These are phyloP conservation scores for Penicillium sclerotiorum DNA, from an alignment of 2,329 filamentous ascomycete species.

Conservation along the genomic window DNA sequence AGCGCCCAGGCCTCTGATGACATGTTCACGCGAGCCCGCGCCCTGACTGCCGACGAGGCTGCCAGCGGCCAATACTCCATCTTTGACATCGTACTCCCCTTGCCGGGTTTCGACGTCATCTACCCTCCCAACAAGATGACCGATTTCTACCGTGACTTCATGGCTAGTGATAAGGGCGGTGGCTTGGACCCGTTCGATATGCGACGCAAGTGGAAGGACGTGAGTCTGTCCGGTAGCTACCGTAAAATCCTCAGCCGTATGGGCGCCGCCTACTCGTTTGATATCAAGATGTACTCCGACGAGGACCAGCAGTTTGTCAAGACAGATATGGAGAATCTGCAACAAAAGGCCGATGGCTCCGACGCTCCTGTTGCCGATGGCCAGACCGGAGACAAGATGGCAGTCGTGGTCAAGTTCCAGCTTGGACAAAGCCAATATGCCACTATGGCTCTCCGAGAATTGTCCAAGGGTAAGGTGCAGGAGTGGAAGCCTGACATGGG, in stretches of 20 bases:
- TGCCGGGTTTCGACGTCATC: slow-evolving; percentile 85
- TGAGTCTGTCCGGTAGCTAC: slow-evolving; percentile 86
- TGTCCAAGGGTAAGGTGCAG: slow-evolving; percentile 70
- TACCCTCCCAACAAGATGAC: slow-evolving; percentile 85
- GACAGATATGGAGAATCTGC: slow-evolving; percentile 77
- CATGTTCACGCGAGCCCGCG: slow-evolving; percentile 68
- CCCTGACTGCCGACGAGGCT: slow-evolving; percentile 76
- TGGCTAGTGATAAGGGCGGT: slow-evolving; percentile 77
- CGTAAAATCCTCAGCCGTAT: slow-evolving; percentile 79
- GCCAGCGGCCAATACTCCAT: slow-evolving; percentile 75
- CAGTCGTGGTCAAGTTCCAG: slow-evolving; percentile 72
- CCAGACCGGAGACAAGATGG: slow-evolving; percentile 55
- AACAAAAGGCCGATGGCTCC: slow-evolving; percentile 39
- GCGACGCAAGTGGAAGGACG: slow-evolving; percentile 81
- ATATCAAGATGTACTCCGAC: slow-evolving; percentile 67
- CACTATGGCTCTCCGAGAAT: slow-evolving; percentile 77
- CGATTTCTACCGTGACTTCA: slow-evolving; percentile 82
- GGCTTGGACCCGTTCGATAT: slow-evolving; percentile 80
- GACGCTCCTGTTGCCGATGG: slow-evolving; percentile 14
- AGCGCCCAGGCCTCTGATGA: slow-evolving; percentile 57
- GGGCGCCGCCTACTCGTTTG: slow-evolving; percentile 63
- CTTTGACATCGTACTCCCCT: slow-evolving; percentile 86
- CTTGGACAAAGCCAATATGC: slow-evolving; percentile 80
- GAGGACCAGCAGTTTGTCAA: slow-evolving; percentile 81
- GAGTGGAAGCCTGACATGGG: slow-evolving; percentile 66